These are phyloP conservation scores for Kandelia obovata DNA, from an alignment of 345 rosid species.

Conservation along the genomic window DNA sequence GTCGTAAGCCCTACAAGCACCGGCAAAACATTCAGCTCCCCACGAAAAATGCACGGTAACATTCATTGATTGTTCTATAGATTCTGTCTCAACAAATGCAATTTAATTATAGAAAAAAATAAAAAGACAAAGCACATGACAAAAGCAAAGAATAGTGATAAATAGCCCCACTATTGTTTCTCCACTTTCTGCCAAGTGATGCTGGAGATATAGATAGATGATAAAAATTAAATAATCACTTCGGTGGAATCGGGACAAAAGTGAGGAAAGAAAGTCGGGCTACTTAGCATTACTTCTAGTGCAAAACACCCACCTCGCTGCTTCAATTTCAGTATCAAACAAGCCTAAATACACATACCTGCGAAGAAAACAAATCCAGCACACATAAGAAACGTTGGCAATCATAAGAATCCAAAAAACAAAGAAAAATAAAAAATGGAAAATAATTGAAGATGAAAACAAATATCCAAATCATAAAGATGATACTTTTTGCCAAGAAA, in stretches of 20 bases:
- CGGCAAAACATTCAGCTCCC: neutral
- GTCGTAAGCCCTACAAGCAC: conserved; percentile 58
- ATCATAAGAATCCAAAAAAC: neutral
- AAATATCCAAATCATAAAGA: neutral
- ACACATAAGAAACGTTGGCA: neutral
- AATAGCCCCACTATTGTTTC: no score
- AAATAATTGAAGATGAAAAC: neutral
- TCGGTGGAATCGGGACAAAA: no score
- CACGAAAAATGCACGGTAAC: neutral
- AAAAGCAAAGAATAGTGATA: neutral
- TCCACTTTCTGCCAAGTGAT: no score
- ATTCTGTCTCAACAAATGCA: neutral
- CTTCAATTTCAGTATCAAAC: conserved; percentile 90
- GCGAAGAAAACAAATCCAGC: conserved; percentile 13
- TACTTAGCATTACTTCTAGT: no score
- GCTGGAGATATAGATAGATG: no score
- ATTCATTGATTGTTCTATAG: neutral
- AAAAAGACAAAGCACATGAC: neutral
- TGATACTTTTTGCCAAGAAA: conserved; percentile 79
- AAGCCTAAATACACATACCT: conserved; percentile 93
- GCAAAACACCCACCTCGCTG: conserved; percentile 58
- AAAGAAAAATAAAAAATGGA: no score
- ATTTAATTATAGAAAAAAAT: neutral
- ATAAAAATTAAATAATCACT: no score
- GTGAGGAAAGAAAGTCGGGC: no score